Base-by-base conservation (phyloP, 768 basidiomycete species). In the Solioccasus polychromus region DNA sequence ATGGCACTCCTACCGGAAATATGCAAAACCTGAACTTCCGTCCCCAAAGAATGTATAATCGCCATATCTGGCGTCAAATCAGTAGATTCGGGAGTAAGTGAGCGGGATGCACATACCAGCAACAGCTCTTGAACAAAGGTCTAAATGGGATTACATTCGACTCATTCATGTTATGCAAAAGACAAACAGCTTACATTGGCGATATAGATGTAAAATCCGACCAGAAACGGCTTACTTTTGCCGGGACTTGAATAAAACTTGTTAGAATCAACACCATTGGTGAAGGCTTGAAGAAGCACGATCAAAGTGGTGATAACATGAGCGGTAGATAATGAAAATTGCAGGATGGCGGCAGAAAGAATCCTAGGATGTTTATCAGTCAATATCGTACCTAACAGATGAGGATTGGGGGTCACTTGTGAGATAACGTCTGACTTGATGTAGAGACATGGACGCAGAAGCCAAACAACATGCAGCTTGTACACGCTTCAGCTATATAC, bases 181-280 rank as follows among this genome's bases (percentile, higher is more conserved):
- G 23, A 19, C 8, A 29, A 32, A 32, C 3, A 15, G 25, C 53
- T 51, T 32, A 58, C 57, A 44, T 59, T 59, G 26, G 42, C 39
- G 22, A 59, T 3, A 28, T 59, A 58, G 14, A 59, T 40, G 30
- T 42, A 51, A 29, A 59, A 58, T 12, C 53, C 48, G n/a, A 30
- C 30, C 15, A 59, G 9, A 24, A 46, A 52, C n/a, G 44, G 19
- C 3, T 25, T n/a, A 30, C 35, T 55, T 11, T 17, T 25, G 4
- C 53, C 47, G 2, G 35, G 52, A 23, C 15, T 20, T 15, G 35
- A 23, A 39, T 51, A 55, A 20, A 51, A 59, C 2, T 9, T n/a
- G n/a, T 49, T 25, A 23, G 52, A 32, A 26, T 35, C 5, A 12
- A 35, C 26, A 2, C 42, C 45, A 12, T 20, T 6, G 19, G 44